phyloP scores from a whole-genome alignment of 306 rosid genomes.

The Castanopsis chinensis region DNA sequence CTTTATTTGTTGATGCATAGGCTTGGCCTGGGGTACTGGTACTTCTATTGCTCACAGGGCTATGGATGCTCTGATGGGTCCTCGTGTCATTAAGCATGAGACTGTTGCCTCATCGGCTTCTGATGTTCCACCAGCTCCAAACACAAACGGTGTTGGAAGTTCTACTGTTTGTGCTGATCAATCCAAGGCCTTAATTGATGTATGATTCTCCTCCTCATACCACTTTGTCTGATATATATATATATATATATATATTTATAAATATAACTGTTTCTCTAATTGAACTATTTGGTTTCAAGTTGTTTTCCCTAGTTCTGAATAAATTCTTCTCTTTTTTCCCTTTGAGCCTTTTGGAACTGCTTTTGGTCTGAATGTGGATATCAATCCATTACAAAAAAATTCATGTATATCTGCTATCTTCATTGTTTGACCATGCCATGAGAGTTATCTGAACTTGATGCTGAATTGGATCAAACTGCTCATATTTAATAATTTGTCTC shows the following conservation, averaged over 20 bases:
- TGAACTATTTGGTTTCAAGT: background rate
- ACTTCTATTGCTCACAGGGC: constrained; percentile 20
- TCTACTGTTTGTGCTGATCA: constrained; percentile 10
- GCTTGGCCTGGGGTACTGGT: constrained; percentile 28
- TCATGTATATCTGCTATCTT: background rate
- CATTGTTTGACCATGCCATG: background rate
- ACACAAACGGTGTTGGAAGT: background rate
- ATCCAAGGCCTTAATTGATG: constrained; percentile 20
- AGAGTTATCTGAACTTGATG: background rate
- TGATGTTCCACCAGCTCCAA: background rate
- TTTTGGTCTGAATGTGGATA: background rate
- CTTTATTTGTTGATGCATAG: background rate
- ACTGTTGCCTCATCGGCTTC: background rate
- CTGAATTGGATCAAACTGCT: background rate
- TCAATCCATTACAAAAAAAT: background rate
- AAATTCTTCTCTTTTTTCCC: too few relatives aligned
- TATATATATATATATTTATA: background rate
- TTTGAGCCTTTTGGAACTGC: background rate
- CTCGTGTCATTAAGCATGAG: constrained; percentile 21
- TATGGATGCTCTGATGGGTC: constrained; percentile 27
- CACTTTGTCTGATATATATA: background rate
- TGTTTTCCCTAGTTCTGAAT: background rate
- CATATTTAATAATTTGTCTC: too few relatives aligned
- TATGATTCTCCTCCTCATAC: constrained; percentile 6
- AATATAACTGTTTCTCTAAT: background rate